phyloP scores from a whole-genome alignment of 257 asterid genomes.

The Solanum sitiens region DNA sequence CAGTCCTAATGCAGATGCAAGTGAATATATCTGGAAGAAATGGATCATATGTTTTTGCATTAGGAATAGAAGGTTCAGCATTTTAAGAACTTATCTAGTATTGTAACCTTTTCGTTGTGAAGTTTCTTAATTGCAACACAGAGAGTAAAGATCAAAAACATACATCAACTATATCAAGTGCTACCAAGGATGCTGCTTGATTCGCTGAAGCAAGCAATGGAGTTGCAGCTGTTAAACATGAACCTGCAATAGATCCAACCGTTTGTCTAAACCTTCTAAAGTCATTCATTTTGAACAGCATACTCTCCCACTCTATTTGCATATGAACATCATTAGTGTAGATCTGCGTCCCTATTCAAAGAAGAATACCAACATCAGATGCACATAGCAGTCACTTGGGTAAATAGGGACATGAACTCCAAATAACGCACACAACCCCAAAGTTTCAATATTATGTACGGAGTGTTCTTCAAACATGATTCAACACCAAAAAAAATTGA shows the following conservation, averaged over 20 bases:
- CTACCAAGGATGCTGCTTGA: constrained; percentile 58
- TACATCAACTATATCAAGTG: constrained; percentile 75
- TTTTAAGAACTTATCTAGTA: neutral
- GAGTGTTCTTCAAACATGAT: neutral
- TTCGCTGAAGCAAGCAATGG: constrained; percentile 76
- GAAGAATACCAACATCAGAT: neutral
- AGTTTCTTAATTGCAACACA: neutral
- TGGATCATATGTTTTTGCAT: neutral
- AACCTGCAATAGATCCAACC: constrained; percentile 81
- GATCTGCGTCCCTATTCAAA: constrained; percentile 5
- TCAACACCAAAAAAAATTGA: neutral
- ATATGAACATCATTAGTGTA: constrained; percentile 12
- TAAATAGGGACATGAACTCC: neutral
- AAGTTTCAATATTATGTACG: neutral
- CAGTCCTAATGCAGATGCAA: neutral
- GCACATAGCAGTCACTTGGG: neutral
- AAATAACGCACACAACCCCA: neutral
- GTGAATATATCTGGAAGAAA: neutral
- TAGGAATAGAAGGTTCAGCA: neutral
- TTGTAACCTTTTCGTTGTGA: neutral
- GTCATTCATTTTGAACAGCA: constrained; percentile 56
- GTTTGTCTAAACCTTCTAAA: constrained; percentile 62
- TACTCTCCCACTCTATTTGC: constrained; percentile 61
- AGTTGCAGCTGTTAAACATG: constrained; percentile 70
- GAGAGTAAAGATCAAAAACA: neutral